A percentile compares a stretch with the other conserved stretches of the same genome.
These are phyloP conservation scores for Podila verticillata DNA, from an alignment of 192 early-diverging fungal species.

Conservation along the genomic window DNA sequence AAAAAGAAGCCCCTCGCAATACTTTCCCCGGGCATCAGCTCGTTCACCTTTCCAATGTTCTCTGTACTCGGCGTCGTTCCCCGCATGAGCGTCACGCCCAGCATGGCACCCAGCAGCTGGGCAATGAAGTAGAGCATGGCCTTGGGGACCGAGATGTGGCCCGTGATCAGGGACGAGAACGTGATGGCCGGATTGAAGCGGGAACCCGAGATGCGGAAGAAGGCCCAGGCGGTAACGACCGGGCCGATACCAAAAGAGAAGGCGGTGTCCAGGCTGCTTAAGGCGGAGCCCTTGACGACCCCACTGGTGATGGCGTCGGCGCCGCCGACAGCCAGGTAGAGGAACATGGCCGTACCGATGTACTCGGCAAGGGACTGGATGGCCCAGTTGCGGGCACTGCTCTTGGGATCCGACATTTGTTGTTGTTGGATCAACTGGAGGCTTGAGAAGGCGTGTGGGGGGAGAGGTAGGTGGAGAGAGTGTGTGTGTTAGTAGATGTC, in stretches of 20 bases:
- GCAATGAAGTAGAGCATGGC: slow-evolving; percentile 62
- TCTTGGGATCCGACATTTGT: neutral
- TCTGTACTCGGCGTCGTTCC: slow-evolving; percentile 14
- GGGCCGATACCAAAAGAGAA: slow-evolving; percentile 61
- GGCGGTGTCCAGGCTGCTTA: slow-evolving; percentile 20
- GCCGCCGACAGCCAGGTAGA: slow-evolving; percentile 51
- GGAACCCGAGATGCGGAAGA: slow-evolving; percentile 65
- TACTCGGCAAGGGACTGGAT: slow-evolving; percentile 53
- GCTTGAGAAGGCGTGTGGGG: slow-evolving; percentile 2
- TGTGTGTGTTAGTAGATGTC: no score
- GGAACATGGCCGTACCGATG: slow-evolving; percentile 55
- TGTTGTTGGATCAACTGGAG: neutral
- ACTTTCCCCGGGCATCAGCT: slow-evolving; percentile 16
- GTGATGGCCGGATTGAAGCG: slow-evolving; percentile 74
- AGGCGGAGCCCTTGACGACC: neutral
- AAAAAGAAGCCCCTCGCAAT: slow-evolving; percentile 48
- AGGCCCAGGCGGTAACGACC: slow-evolving; percentile 54
- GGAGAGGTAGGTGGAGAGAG: neutral
- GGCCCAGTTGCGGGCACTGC: slow-evolving; percentile 6
- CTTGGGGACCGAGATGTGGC: slow-evolving; percentile 54
- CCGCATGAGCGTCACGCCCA: slow-evolving; percentile 53
- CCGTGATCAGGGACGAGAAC: slow-evolving; percentile 60
- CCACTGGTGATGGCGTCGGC: slow-evolving; percentile 41
- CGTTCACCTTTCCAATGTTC: slow-evolving; percentile 4
- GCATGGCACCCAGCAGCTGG: slow-evolving; percentile 65